Base-by-base conservation (phyloP, 805 yeast species). In the Candida hispaniensis region DNA sequence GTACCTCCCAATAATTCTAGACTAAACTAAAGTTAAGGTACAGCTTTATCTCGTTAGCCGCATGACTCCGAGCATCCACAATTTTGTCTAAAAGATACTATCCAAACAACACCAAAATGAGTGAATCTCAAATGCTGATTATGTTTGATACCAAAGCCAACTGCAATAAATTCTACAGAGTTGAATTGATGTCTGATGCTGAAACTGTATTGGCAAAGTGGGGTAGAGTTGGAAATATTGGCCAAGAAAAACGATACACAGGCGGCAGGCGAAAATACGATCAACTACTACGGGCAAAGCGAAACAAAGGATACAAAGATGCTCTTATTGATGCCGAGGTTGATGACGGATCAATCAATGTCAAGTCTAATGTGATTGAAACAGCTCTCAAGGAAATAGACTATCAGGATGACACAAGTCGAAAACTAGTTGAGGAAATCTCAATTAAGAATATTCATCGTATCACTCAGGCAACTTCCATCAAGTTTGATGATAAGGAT, bases 61-160 rank as follows among this genome's bases (percentile, higher is more conserved):
- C n/a, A n/a, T n/a, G n/a, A n/a, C n/a, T n/a, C n/a, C n/a, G n/a
- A n/a, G n/a, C n/a, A n/a, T n/a, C n/a, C n/a, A n/a, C n/a, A n/a
- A n/a, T n/a, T n/a, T n/a, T n/a, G n/a, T n/a, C n/a, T n/a, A n/a
- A n/a, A n/a, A n/a, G n/a, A n/a, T n/a, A n/a, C n/a, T n/a, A n/a
- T n/a, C n/a, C n/a, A n/a, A n/a, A n/a, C n/a, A n/a, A n/a, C n/a
- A n/a, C n/a, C n/a, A n/a, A n/a, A n/a, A n/a, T n/a, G n/a, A n/a
- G n/a, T n/a, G n/a, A n/a, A n/a, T n/a, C n/a, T n/a, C 59, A 73
- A 18, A 54, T 80, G 15, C 73, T 80, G 17, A 66, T 80, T 33
- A 41, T 75, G 26, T 25, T 54, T 10, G 36, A 32, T 30, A 66
- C 86, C 26, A 94, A 82, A 51, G 60, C 81, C 24, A 72, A 50